These are phyloP conservation scores for Plasmopara muralis DNA, from an alignment of 352 stramenopile species.

Conservation along the genomic window DNA sequence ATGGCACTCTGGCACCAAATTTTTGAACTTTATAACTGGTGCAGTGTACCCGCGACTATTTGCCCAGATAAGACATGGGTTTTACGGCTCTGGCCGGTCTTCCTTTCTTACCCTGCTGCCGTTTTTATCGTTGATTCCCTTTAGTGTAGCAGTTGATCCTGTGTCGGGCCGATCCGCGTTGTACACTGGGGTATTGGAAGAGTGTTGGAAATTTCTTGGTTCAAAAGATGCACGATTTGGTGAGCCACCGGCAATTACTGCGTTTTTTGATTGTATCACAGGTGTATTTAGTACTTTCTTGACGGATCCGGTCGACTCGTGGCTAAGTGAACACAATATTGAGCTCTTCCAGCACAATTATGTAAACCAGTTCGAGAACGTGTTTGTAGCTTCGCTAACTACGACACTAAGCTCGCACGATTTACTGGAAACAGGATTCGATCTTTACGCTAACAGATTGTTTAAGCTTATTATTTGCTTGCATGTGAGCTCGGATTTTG, in stretches of 20 bases:
- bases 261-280: conserved; percentile 69
- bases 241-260: conserved; percentile 46
- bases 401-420: conserved; percentile 31
- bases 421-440: conserved; percentile 31
- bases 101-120: conserved; percentile 70
- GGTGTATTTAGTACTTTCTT: conserved; percentile 67
- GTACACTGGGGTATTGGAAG: conserved; percentile 59
- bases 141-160: conserved; percentile 43
- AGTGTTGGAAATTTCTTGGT: conserved; percentile 65
- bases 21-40: conserved; percentile 56
- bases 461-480: conserved; percentile 38
- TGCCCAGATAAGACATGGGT: conserved; percentile 67
- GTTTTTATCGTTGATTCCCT: conserved; percentile 64
- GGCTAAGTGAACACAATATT: conserved; percentile 21
- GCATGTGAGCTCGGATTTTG: conserved; percentile 24
- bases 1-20: conserved; percentile 34
- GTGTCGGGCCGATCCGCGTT: conserved; percentile 34
- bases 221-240: conserved; percentile 46
- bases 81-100: conserved; percentile 58
- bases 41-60: conserved; percentile 62
- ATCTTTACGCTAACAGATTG: conserved; percentile 35
- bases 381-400: conserved; percentile 35
- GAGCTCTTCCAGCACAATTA: conserved; percentile 31
- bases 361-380: conserved; percentile 61
- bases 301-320: conserved; percentile 26